These are phyloP conservation scores for Solanum piurae DNA, from an alignment of 257 asterid genomes.

Conservation along the genomic window DNA sequence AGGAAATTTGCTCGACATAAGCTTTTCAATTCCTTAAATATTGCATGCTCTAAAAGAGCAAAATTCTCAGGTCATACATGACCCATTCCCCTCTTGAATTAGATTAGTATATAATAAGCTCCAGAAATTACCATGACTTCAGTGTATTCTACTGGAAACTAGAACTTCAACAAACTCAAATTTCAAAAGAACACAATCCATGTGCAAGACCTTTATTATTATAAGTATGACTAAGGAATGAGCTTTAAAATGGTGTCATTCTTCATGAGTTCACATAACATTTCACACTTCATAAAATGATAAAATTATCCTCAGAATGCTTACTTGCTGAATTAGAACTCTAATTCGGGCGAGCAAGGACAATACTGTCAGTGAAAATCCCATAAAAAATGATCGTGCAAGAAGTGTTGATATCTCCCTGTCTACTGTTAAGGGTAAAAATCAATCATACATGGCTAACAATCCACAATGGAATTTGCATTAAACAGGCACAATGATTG, in stretches of 20 bases:
- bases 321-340: slow-evolving; percentile 85
- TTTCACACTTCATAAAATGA: neutral
- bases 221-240: neutral
- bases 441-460: neutral
- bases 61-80: neutral
- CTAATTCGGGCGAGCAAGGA: slow-evolving; percentile 83
- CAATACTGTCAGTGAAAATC: slow-evolving; percentile 62
- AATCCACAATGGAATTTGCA: neutral
- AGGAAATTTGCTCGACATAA: neutral
- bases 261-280: neutral
- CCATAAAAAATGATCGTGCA: slow-evolving; percentile 85
- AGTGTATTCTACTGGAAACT: neutral
- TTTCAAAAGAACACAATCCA: neutral
- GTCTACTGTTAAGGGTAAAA: slow-evolving; percentile 33
- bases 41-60: neutral
- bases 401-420: slow-evolving; percentile 80
- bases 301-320: neutral
- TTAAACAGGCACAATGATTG: neutral
- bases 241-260: neutral
- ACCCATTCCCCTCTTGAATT: neutral
- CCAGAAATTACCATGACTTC: neutral
- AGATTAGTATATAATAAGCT: neutral
- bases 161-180: neutral
- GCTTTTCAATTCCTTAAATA: neutral
- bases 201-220: neutral